Conservation (phyloP, 495 filamentous ascomycete genomes). For the Penicillium soppii region DNA sequence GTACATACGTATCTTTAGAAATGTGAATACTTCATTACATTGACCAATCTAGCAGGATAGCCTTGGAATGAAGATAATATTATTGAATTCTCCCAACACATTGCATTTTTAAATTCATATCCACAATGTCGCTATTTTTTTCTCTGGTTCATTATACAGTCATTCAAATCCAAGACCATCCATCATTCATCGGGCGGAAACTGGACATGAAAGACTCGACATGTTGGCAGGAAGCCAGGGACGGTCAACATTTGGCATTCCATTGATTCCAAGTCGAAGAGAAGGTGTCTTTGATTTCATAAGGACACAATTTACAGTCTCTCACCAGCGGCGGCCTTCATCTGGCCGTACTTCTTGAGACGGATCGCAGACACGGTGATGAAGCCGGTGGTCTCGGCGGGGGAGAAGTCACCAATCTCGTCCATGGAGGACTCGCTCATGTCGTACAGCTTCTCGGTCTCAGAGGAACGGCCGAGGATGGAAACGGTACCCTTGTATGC, state of each 20-base stretch:
- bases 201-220: conserved; percentile 3
- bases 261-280: conserved; percentile 9
- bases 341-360: conserved; percentile 83
- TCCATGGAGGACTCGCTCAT: conserved; percentile 84
- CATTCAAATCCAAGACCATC: conserved; percentile 20
- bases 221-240: conserved; percentile 17
- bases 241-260: conserved; percentile 25
- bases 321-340: conserved; percentile 64
- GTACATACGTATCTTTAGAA: neutral
- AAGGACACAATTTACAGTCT: conserved; percentile 16
- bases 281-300: neutral
- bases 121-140: conserved; percentile 8
- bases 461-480: conserved; percentile 71
- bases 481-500: conserved; percentile 76
- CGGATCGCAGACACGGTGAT: conserved; percentile 81
- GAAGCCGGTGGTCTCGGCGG: conserved; percentile 74
- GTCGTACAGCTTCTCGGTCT: conserved; percentile 84
- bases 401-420: conserved; percentile 75
- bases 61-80: neutral
- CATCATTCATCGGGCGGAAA: conserved; percentile 10
- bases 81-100: neutral
- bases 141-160: conserved; percentile 29
- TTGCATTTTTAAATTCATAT: neutral
- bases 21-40: neutral
- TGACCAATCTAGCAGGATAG: neutral